A percentile compares a stretch with the other conserved stretches of the same genome.
phyloP scores from a whole-genome alignment of 164 flowering plant genomes.

The Amborella trichopoda region DNA sequence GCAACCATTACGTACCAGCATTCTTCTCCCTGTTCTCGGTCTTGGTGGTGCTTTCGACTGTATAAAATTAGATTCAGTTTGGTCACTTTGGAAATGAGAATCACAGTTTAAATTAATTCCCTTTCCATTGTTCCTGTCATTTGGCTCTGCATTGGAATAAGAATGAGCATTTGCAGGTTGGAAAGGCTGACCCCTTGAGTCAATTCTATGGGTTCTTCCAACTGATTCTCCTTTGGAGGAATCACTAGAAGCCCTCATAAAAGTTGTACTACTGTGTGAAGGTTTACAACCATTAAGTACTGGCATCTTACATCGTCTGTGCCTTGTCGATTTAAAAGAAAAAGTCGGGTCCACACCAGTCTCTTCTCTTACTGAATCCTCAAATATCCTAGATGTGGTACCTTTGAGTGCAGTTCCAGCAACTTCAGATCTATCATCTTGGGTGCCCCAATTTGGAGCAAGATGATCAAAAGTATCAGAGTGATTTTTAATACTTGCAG shows the following conservation, averaged over 20 bases:
- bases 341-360: background rate
- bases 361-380: background rate
- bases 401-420: conserved; percentile 11
- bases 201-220: background rate
- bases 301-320: background rate
- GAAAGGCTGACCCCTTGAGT: too few species aligned
- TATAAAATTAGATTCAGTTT: conserved; percentile 2
- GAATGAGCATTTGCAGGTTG: background rate
- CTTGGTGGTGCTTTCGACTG: conserved; percentile 20
- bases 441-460: background rate
- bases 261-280: too few species aligned
- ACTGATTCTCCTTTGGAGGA: background rate
- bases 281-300: background rate
- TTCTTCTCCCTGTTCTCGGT: conserved; percentile 31
- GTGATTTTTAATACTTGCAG: too few species aligned
- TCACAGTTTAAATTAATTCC: conserved; percentile 7
- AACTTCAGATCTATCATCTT: background rate
- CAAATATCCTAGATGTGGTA: conserved; percentile 13
- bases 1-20: conserved; percentile 78
- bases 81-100: conserved; percentile 9
- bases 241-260: background rate
- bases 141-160: background rate
- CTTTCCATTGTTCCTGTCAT: conserved; percentile 5
- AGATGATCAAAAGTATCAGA: background rate
- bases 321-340: background rate